A percentile compares a stretch with the other conserved stretches of the same genome.
Conservation (phyloP, 2,329 filamentous ascomycete species). For the Ophiostoma novo-ulmi region DNA sequence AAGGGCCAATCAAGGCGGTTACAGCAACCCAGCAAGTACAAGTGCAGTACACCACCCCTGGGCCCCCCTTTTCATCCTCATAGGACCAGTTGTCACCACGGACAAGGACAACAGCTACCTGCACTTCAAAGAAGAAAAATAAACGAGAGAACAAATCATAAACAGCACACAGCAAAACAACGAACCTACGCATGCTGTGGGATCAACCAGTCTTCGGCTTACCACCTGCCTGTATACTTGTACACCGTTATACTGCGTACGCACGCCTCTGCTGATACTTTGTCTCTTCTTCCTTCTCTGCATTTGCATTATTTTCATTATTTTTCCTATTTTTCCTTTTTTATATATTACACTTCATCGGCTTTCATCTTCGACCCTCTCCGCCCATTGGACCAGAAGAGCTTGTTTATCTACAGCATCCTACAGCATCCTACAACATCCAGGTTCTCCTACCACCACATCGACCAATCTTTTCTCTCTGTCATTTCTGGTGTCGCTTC, state of each 20-base stretch:
- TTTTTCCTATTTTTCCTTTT: background rate
- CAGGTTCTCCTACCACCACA: constrained; percentile 19
- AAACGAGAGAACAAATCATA: background rate
- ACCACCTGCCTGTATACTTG: constrained; percentile 17
- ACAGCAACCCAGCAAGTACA: constrained; percentile 3
- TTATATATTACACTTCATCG: background rate
- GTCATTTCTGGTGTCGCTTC: constrained; percentile 12
- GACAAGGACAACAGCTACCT: constrained; percentile 8
- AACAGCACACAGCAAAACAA: background rate
- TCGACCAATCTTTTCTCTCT: constrained; percentile 17
- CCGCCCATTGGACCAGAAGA: constrained; percentile 20
- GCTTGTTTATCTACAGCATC: constrained; percentile 22
- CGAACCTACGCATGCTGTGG: constrained; percentile 9
- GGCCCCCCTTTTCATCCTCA: background rate
- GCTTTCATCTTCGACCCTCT: background rate
- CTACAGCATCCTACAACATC: constrained; percentile 3
- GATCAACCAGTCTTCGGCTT: constrained; percentile 8
- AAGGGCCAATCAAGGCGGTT: background rate
- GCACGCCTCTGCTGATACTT: constrained; percentile 16
- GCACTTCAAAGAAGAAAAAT: background rate
- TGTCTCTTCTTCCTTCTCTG: background rate
- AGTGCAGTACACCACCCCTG: background rate
- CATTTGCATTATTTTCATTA: background rate
- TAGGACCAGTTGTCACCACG: background rate
- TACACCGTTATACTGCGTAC: constrained; percentile 27